A percentile compares a stretch with the other conserved stretches of the same genome.
phyloP scores from a whole-genome alignment of 140 eudicot species.

The Oenanthe javanica region DNA sequence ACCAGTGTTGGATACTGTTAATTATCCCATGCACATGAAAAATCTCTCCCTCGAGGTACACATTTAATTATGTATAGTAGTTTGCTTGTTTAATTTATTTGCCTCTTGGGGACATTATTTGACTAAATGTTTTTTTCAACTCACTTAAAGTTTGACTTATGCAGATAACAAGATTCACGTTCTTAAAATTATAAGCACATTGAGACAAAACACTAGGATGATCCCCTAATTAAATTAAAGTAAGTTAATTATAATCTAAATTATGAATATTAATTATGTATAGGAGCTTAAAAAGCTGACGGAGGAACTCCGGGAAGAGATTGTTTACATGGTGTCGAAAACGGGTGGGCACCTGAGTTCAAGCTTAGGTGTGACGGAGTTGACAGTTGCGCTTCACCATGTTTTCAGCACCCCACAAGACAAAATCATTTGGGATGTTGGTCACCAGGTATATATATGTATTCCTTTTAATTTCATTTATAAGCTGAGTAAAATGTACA shows the following conservation, averaged over 20 bases:
- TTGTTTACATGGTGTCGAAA: constrained; percentile 48
- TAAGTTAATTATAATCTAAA: too few species aligned
- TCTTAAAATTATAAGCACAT: too few species aligned
- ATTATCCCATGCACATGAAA: constrained; percentile 57
- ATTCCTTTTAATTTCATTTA: too few species aligned
- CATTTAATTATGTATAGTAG: neutral
- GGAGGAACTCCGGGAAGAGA: constrained; percentile 52
- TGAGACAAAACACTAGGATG: too few species aligned
- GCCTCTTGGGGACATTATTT: neutral
- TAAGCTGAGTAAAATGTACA: too few species aligned
- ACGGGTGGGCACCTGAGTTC: constrained; percentile 74
- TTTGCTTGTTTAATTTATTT: neutral
- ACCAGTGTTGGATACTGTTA: constrained; percentile 59
- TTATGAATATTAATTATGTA: too few species aligned
- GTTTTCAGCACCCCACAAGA: constrained; percentile 55
- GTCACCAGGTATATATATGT: constrained; percentile 45
- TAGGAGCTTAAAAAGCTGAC: constrained; percentile 48
- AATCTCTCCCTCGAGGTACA: constrained; percentile 52
- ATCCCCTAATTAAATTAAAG: too few species aligned
- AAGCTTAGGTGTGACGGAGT: constrained; percentile 59
- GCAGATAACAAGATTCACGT: too few species aligned
- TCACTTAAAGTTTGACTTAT: neutral
- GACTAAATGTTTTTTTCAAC: neutral
- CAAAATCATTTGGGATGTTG: constrained; percentile 67
- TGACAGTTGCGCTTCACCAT: constrained; percentile 60